Base-by-base conservation (phyloP, 1,284 basidiomycete species). In the Leccinum pseudoinsigne region DNA sequence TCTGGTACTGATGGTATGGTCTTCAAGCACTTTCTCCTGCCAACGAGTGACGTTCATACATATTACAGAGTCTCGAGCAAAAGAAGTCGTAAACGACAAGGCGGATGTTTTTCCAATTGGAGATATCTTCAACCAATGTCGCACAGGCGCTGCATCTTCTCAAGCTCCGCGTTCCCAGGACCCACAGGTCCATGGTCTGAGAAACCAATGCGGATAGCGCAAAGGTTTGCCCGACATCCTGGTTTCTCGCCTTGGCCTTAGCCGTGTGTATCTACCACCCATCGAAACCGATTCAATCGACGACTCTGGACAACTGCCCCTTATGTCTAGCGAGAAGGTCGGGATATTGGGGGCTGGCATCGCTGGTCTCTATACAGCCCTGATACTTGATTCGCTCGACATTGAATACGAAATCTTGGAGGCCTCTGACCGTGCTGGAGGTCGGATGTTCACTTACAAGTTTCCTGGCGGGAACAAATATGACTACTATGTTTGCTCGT, bases 341-440 rank as follows among this genome's bases (percentile, higher is more conserved):
- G 69, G 69, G 21, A 71, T 69, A 9, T 11, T 69, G 6, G 68
- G 68, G 1, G 68, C 69, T 40, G 75, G 76, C 3, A 68, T 72
- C 5, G 78, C 77, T 16, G 78, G 79, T 18, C 65, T 79, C n/a
- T 80, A 79, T 59, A 64, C 74, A 1, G 77, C 75, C 28, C 65
- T 79, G 61, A 77, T 79, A 0, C 72, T 80, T 8, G 69, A 79
- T 11, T 64, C 60, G 4, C 69, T 76, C 16, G 68, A 66, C 11
- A 75, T 79, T 58, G 21, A 62, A 1, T 79, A 74, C 60, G 68
- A 76, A 36, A 72, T 79, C n/a, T 55, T 78, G 0, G 78, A 79
- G 61, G 77, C 73, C 2, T 60, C 57, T 4, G 57, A 66, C 4
- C 66, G 69, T 23, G 56, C 64, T 23, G 78, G 78, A 7, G 79